phyloP scores from a whole-genome alignment of 352 stramenopile species.

The Globisporangium okanoganense region DNA sequence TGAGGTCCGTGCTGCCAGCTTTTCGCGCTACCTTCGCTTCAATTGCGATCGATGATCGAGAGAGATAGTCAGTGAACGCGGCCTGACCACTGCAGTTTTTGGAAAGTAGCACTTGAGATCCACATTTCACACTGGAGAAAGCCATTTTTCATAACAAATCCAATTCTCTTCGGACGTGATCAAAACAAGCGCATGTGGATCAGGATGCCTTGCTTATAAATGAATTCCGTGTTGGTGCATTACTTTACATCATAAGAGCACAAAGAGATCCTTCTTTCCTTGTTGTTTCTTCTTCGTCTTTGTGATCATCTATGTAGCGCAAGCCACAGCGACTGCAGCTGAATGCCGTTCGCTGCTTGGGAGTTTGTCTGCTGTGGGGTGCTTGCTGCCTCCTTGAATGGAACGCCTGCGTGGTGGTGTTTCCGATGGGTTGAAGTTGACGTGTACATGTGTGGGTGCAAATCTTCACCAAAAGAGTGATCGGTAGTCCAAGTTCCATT shows the following conservation, averaged over 20 bases:
- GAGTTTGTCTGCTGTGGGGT: background rate
- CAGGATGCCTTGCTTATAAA: background rate
- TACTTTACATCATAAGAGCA: background rate
- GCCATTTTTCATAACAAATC: too few species aligned
- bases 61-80: too few species aligned
- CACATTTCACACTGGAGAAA: too few species aligned
- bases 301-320: too few species aligned
- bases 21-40: too few species aligned
- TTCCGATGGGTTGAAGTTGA: background rate
- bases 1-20: too few species aligned
- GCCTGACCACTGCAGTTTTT: too few species aligned
- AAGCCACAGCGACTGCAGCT: background rate
- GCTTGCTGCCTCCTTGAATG: background rate
- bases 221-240: background rate
- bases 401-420: background rate
- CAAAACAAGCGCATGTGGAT: background rate
- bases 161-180: too few species aligned
- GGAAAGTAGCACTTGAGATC: too few species aligned
- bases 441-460: background rate
- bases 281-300: background rate
- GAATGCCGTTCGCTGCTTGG: background rate
- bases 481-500: background rate
- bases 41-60: too few species aligned
- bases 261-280: background rate
- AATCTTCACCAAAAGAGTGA: background rate